Conservation (phyloP, 345 rosid species). For the Dipteronia sinensis region DNA sequence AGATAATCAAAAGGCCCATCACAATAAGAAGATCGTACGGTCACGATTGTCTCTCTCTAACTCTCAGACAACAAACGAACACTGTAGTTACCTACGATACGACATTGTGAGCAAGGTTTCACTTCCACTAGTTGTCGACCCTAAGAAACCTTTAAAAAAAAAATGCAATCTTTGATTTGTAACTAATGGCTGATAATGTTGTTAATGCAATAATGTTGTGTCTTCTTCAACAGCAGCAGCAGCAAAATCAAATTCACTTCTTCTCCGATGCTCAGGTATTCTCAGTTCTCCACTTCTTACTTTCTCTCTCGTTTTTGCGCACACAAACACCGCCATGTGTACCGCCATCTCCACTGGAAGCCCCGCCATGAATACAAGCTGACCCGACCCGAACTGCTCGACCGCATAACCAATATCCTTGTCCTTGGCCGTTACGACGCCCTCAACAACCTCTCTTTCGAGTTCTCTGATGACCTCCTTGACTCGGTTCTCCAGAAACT, state of each 20-base stretch:
- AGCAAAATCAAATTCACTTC: not conserved
- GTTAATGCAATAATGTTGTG: not conserved
- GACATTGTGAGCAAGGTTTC: too few species aligned
- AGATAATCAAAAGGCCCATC: not conserved
- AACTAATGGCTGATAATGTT: not conserved
- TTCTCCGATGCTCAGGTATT: conserved; percentile 43
- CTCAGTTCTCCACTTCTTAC: conserved; percentile 30
- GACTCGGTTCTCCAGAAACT: conserved; percentile 60
- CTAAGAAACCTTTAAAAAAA: not conserved
- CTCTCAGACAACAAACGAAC: too few species aligned
- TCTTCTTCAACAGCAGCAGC: not conserved
- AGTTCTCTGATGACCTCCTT: conserved; percentile 70
- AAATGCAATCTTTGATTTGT: not conserved
- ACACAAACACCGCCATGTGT: conserved; percentile 38
- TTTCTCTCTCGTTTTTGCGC: conserved; percentile 25
- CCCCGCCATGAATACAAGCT: conserved; percentile 61
- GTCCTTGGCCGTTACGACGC: conserved; percentile 63
- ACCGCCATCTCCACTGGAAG: conserved; percentile 47
- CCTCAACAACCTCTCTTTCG: conserved; percentile 51
- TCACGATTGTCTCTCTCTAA: not conserved
- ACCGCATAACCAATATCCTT: conserved; percentile 73
- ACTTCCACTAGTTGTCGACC: not conserved
- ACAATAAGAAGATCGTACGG: not conserved
- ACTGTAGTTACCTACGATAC: too few species aligned
- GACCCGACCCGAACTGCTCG: conserved; percentile 53